Percentiles rank a stretch among this genome's conserved stretches.
Conservation (phyloP, 2,329 filamentous ascomycete species). For the Diaporthe australafricana region DNA sequence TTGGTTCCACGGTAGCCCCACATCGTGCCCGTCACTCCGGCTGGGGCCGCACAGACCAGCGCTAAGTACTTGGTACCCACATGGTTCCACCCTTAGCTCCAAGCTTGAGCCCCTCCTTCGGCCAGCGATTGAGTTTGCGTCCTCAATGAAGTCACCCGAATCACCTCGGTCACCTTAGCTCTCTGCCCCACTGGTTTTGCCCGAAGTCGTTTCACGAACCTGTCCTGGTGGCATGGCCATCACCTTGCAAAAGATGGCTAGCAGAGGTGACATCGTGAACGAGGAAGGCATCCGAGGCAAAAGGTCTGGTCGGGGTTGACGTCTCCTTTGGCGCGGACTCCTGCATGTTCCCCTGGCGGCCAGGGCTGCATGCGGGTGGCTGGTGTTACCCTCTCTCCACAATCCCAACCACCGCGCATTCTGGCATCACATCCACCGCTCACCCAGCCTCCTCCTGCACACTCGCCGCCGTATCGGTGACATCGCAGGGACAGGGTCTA, state of each 20-base stretch:
- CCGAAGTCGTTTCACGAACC: background rate
- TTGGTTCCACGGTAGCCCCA: constrained; percentile 15
- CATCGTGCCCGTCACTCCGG: constrained; percentile 25
- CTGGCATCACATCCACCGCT: constrained; percentile 21
- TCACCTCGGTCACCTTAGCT: background rate
- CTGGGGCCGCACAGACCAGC: constrained; percentile 28
- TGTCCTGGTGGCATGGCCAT: background rate
- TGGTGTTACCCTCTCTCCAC: constrained; percentile 32
- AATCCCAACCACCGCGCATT: constrained; percentile 35
- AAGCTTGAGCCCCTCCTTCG: background rate
- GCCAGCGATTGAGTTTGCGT: background rate
- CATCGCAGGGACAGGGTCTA: constrained; percentile 23
- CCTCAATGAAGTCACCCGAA: background rate
- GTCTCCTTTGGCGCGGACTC: background rate
- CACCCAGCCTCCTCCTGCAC: constrained; percentile 34
- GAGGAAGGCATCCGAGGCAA: background rate
- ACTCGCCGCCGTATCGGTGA: constrained; percentile 8
- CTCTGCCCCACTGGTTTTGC: constrained; percentile 16
- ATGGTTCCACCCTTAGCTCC: background rate
- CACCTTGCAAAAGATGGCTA: constrained; percentile 3
- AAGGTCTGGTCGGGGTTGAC: background rate
- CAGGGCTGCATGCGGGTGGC: constrained; percentile 35
- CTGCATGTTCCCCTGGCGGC: constrained; percentile 9
- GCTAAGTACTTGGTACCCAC: constrained; percentile 1
- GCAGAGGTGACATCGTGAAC: background rate